Base-by-base conservation (phyloP, 192 early-diverging fungal genomes). In the Polychytrium aggregatum region DNA sequence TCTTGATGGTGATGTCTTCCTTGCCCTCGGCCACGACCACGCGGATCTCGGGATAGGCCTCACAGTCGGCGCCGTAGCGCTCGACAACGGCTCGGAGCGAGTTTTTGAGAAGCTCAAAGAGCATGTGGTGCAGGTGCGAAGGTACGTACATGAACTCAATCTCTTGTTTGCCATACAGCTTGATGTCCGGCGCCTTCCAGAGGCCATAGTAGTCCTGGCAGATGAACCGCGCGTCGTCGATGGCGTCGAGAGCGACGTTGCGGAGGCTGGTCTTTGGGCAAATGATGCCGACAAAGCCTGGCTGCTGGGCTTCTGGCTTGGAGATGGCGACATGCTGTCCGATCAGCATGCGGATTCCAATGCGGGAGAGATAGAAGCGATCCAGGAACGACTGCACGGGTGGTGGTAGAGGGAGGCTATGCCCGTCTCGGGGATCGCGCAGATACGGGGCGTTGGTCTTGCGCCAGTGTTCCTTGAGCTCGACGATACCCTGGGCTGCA, bases 51-150 rank as follows among this genome's bases (percentile, higher is more conserved):
- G 94, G 94, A 63, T 84, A 97, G 34, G 79, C 71, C 24, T 92
- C 88, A 27, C 70, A 70, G 43, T 91, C 88, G 44, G 76, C 70
- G 27, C 88, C 90, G 62, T 82, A 85, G 44, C 79, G 71, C 67
- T 98, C 94, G 27, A 98, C 89, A 4, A 92, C 82, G 11, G 94
- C 94, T 28, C 94, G 82, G 48, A 98, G 72, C 22, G 85, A 87
- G 70, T 98, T 98, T 67, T 98, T 98, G 43, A 98, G 68, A 37
- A 98, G 70, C 77, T 98, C 94, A 71, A 98, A 98, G 17, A 95
- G 51, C 88, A 94, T 93, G 62, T 97, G 93, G 62, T 88, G 90
- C 64, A 97, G 68, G 59, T 97, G 93, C 16, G 80, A 82, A 5
- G 90, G 90, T 29, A 94, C 86, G 62, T 97, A 97, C 84, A 91